These are phyloP conservation scores for Uromyces viciae-fabae DNA, from an alignment of 1,284 basidiomycete genomes.

Conservation along the genomic window DNA sequence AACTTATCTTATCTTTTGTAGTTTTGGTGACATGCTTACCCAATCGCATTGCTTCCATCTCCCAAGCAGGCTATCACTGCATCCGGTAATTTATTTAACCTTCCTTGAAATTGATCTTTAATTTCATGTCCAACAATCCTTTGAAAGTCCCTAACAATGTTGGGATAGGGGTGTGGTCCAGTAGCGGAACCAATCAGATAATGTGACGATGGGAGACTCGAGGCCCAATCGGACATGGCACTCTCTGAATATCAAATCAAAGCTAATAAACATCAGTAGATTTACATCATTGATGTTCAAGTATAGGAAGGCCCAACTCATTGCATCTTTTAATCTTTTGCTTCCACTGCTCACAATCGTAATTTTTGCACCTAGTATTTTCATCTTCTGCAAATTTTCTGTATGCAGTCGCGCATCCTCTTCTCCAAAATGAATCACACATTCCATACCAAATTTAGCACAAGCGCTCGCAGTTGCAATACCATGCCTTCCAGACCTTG, in stretches of 20 bases:
- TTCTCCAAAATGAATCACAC: conserved; percentile 96
- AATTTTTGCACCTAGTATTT: conserved; percentile 90
- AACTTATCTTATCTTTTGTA: too few relatives aligned
- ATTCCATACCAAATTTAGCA: conserved; percentile 91
- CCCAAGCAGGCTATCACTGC: conserved; percentile 95
- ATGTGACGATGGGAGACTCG: conserved; percentile 79
- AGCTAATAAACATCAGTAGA: not conserved
- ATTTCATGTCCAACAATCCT: conserved; percentile 92
- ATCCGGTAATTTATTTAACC: conserved; percentile 80
- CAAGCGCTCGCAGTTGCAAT: conserved; percentile 98
- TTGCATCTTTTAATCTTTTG: conserved; percentile 93
- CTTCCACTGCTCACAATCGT: conserved; percentile 91
- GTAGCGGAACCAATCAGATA: conserved; percentile 97
- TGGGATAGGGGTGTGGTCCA: conserved; percentile 98
- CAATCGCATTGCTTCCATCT: conserved; percentile 95
- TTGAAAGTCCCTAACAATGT: conserved; percentile 97
- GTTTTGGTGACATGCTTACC: conserved; percentile 53
- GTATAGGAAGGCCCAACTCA: conserved; percentile 59
- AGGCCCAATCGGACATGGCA: conserved; percentile 96
- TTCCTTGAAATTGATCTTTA: conserved; percentile 75
- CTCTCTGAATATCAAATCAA: conserved; percentile 61
- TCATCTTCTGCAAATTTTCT: conserved; percentile 95
- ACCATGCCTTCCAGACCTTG: conserved; percentile 97
- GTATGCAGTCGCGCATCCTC: conserved; percentile 94
- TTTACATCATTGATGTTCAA: conserved; percentile 44